phyloP scores from a whole-genome alignment of 371 early-diverging fungal species.

The Lichtheimia ornata region DNA sequence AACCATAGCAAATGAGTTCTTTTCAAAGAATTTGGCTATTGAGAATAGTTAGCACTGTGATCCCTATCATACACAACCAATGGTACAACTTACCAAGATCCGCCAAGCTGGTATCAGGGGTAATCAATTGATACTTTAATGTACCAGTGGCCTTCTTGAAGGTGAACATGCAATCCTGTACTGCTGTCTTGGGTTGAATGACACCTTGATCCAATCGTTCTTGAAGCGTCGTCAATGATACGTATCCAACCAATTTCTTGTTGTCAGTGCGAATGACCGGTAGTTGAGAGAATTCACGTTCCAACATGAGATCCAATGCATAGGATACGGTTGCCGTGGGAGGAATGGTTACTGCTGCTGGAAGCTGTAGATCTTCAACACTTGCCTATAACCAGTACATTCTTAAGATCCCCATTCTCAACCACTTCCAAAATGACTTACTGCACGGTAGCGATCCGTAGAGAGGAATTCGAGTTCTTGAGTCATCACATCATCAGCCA shows the following conservation, averaged over 20 bases:
- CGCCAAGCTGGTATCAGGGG: conserved; percentile 78
- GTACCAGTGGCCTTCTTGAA: conserved; percentile 42
- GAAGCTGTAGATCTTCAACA: conserved; percentile 86
- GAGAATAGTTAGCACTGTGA: neutral
- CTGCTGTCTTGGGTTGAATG: conserved; percentile 46
- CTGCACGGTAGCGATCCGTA: conserved; percentile 71
- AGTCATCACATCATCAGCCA: conserved; percentile 67
- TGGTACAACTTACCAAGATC: conserved; percentile 64
- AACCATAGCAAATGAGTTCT: conserved; percentile 80
- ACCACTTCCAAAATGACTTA: conserved; percentile 10
- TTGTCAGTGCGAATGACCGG: conserved; percentile 71
- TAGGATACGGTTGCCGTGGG: conserved; percentile 56
- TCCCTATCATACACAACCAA: neutral
- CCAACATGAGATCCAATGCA: conserved; percentile 79
- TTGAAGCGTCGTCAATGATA: conserved; percentile 69
- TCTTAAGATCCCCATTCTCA: neutral
- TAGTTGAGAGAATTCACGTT: conserved; percentile 84
- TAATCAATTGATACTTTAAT: conserved; percentile 69
- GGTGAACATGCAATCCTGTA: conserved; percentile 66
- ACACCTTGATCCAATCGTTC: conserved; percentile 57
- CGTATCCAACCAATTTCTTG: conserved; percentile 78
- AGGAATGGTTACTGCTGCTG: conserved; percentile 76
- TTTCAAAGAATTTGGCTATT: conserved; percentile 69
- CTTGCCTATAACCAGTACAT: conserved; percentile 46
- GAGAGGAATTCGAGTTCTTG: conserved; percentile 60